phyloP scores from a whole-genome alignment of 164 flowering plant species.

The Aristolochia fimbriata region DNA sequence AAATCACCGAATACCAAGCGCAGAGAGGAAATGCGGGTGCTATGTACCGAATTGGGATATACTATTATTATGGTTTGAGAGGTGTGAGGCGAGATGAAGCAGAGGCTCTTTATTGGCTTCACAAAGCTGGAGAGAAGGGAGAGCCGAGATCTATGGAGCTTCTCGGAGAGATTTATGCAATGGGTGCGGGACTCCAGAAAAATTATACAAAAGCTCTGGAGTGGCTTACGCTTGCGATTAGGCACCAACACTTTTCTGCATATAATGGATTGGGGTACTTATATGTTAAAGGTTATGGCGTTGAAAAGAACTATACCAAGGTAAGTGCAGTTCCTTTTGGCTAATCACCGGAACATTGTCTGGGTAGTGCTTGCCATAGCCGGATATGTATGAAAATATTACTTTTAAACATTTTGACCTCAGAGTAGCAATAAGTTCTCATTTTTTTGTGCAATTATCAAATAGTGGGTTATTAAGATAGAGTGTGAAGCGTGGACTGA shows the following conservation, averaged over 20 bases:
- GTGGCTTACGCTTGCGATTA: constrained; percentile 80
- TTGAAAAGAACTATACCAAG: constrained; percentile 86
- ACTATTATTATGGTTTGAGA: constrained; percentile 87
- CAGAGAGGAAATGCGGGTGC: constrained; percentile 86
- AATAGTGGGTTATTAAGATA: too few relatives aligned
- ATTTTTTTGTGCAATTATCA: too few relatives aligned
- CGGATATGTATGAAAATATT: too few relatives aligned
- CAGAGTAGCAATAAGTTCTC: too few relatives aligned
- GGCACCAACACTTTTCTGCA: constrained; percentile 68
- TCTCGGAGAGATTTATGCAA: constrained; percentile 93
- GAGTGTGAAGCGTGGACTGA: too few relatives aligned
- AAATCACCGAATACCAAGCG: constrained; percentile 89
- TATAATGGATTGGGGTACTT: constrained; percentile 94
- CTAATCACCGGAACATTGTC: neutral
- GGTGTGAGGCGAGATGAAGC: constrained; percentile 81
- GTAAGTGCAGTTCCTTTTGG: constrained; percentile 26
- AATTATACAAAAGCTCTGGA: constrained; percentile 80
- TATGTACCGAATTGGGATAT: constrained; percentile 79
- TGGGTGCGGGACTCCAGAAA: constrained; percentile 93
- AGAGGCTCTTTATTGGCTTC: constrained; percentile 79
- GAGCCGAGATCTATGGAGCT: constrained; percentile 94
- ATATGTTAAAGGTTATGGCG: constrained; percentile 96
- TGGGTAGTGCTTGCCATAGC: too few relatives aligned
- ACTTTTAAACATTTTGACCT: too few relatives aligned
- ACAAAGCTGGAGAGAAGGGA: constrained; percentile 85